phyloP scores from a whole-genome alignment of 805 yeast species.

The Saturnispora serradocipensis region DNA sequence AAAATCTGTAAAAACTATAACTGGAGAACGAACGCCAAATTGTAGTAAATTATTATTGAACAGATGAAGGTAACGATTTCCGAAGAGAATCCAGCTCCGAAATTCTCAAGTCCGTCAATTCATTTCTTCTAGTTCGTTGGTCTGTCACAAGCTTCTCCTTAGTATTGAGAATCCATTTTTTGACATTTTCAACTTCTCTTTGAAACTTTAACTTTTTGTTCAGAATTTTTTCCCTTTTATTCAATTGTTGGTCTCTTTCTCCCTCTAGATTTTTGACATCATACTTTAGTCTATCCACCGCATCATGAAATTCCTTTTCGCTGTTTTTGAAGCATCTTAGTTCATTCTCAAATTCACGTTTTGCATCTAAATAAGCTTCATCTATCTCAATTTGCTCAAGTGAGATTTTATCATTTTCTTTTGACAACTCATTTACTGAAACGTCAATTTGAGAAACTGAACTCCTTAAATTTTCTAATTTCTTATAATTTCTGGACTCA shows the following conservation, averaged over 20 bases:
- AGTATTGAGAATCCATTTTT: slow-evolving; percentile 21
- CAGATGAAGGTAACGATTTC: not conserved
- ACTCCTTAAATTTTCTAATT: slow-evolving; percentile 42
- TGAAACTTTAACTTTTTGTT: slow-evolving; percentile 25
- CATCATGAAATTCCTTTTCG: slow-evolving; percentile 23
- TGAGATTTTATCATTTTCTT: slow-evolving; percentile 27
- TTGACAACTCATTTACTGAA: slow-evolving; percentile 29
- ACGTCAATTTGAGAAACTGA: slow-evolving; percentile 33
- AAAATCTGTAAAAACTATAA: not conserved
- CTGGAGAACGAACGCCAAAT: not conserved
- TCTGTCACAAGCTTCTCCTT: slow-evolving; percentile 16
- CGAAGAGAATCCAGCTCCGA: not conserved
- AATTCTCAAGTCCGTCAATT: slow-evolving; percentile 20
- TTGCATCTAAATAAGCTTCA: slow-evolving; percentile 31
- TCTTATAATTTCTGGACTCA: slow-evolving; percentile 48
- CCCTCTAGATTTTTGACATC: slow-evolving; percentile 20
- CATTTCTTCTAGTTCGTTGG: slow-evolving; percentile 18
- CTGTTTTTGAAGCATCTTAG: slow-evolving; percentile 25
- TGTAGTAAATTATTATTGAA: not conserved
- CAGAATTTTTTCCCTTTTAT: slow-evolving; percentile 28
- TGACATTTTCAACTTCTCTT: slow-evolving; percentile 18
- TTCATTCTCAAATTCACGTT: slow-evolving; percentile 30
- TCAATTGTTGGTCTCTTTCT: slow-evolving; percentile 24
- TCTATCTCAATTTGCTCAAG: slow-evolving; percentile 31
- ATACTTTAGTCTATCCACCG: slow-evolving; percentile 17